Conservation (phyloP, 257 asterid species). For the Fraxinus excelsior region DNA sequence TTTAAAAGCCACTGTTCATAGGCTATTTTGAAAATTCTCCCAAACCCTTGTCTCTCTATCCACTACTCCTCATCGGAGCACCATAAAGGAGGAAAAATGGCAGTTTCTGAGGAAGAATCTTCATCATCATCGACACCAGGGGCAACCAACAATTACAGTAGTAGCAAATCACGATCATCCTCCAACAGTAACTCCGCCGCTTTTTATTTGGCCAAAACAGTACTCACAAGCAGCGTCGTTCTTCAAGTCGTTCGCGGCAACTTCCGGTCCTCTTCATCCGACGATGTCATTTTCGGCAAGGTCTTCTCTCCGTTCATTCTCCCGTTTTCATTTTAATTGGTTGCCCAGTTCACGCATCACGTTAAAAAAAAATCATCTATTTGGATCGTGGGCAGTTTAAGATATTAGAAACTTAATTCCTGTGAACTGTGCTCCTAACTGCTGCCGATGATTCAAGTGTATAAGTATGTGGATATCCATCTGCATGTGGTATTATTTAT, state of each 20-base stretch:
- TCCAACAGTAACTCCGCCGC: constrained; percentile 36
- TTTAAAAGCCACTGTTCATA: too few relatives aligned
- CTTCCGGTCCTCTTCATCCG: constrained; percentile 70
- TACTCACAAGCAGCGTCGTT: constrained; percentile 80
- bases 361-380: not conserved
- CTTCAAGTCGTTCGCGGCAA: constrained; percentile 81
- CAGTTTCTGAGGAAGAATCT: constrained; percentile 57
- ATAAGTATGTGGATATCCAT: not conserved
- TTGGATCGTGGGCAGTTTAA: not conserved
- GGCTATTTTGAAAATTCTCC: too few relatives aligned
- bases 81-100: constrained; percentile 30
- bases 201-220: constrained; percentile 79
- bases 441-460: not conserved
- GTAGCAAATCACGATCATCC: constrained; percentile 41
- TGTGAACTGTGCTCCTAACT: not conserved
- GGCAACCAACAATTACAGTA: constrained; percentile 24
- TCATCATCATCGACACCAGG: constrained; percentile 68
- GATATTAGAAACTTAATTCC: not conserved
- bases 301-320: constrained; percentile 27
- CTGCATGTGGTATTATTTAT: not conserved
- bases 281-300: constrained; percentile 91
- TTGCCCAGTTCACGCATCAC: not conserved
- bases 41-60: not conserved
- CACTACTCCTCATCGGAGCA: not conserved
- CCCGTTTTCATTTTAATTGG: not conserved